Percentiles rank a stretch among this genome's conserved stretches.
These are phyloP conservation scores for Orbilia ellipsospora DNA, from an alignment of 2,329 filamentous ascomycete species.

Conservation along the genomic window DNA sequence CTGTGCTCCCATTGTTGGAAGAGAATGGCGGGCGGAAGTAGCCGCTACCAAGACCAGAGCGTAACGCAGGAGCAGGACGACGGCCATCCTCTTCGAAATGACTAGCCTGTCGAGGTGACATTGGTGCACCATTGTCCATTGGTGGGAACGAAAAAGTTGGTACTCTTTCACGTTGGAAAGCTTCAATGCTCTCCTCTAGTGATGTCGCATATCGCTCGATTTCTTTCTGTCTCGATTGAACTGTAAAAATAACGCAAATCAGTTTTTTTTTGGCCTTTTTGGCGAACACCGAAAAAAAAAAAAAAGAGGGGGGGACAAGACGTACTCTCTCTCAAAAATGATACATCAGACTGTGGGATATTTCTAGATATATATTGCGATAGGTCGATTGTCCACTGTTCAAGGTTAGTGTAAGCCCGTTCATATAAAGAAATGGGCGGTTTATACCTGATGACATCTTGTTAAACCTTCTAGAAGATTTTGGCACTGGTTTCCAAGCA, in stretches of 20 bases:
- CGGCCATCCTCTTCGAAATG: constrained; percentile 78
- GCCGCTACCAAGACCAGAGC: constrained; percentile 70
- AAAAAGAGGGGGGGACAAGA: constrained; percentile 57
- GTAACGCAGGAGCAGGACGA: constrained; percentile 72
- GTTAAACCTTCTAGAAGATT: constrained; percentile 82
- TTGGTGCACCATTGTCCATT: constrained; percentile 77
- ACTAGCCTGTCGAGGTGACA: constrained; percentile 87
- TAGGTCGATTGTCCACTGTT: constrained; percentile 61
- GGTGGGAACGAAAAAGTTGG: constrained; percentile 69
- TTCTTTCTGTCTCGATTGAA: constrained; percentile 72
- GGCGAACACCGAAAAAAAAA: neutral
- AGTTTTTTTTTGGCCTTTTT: too few relatives aligned
- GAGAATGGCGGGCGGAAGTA: constrained; percentile 69
- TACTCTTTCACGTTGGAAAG: constrained; percentile 72
- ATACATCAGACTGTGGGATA: constrained; percentile 79
- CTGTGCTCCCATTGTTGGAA: constrained; percentile 25
- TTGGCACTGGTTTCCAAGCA: constrained; percentile 83
- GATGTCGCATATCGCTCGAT: constrained; percentile 72
- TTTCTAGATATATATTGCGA: constrained; percentile 81
- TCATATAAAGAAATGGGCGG: constrained; percentile 9
- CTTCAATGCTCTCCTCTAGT: constrained; percentile 73
- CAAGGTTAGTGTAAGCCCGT: constrained; percentile 33
- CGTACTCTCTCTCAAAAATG: constrained; percentile 84
- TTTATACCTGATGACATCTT: constrained; percentile 74
- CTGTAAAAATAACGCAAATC: constrained; percentile 59